A percentile compares a stretch with the other conserved stretches of the same genome.
phyloP scores from a whole-genome alignment of 2,329 filamentous ascomycete species.

The Dactylella cylindrospora region DNA sequence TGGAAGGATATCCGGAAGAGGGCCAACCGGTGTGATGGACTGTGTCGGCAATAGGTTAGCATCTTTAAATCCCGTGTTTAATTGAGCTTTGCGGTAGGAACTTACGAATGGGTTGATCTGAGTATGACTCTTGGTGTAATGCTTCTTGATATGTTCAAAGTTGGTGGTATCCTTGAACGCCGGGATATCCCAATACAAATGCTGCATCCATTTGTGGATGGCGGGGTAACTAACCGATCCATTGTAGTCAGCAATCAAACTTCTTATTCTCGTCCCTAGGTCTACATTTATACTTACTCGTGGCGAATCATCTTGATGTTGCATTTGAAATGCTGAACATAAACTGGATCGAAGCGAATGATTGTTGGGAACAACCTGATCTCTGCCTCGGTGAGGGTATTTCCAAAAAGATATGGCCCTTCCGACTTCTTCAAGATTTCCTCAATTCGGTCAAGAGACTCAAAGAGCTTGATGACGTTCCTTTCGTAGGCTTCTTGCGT shows the following conservation, averaged over 20 bases:
- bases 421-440: slow-evolving; percentile 60
- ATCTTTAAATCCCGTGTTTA: neutral
- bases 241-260: neutral
- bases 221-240: slow-evolving; percentile 62
- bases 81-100: neutral
- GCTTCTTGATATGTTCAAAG: slow-evolving; percentile 86
- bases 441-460: slow-evolving; percentile 74
- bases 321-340: slow-evolving; percentile 83
- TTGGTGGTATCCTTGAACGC: slow-evolving; percentile 82
- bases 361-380: slow-evolving; percentile 74
- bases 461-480: slow-evolving; percentile 71
- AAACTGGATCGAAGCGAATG: slow-evolving; percentile 72
- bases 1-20: slow-evolving; percentile 33
- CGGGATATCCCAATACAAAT: slow-evolving; percentile 78
- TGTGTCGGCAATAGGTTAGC: neutral
- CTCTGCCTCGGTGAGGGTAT: slow-evolving; percentile 76
- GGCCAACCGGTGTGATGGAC: slow-evolving; percentile 38
- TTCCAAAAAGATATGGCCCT: slow-evolving; percentile 72
- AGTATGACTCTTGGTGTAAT: slow-evolving; percentile 59
- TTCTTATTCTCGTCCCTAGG: neutral
- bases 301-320: slow-evolving; percentile 65
- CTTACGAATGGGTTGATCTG: slow-evolving; percentile 64
- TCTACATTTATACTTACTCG: slow-evolving; percentile 55
- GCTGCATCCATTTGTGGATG: slow-evolving; percentile 77
- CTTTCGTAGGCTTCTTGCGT: slow-evolving; percentile 79